phyloP scores from a whole-genome alignment of 2,329 filamentous ascomycete genomes.

The Colletotrichum horii region DNA sequence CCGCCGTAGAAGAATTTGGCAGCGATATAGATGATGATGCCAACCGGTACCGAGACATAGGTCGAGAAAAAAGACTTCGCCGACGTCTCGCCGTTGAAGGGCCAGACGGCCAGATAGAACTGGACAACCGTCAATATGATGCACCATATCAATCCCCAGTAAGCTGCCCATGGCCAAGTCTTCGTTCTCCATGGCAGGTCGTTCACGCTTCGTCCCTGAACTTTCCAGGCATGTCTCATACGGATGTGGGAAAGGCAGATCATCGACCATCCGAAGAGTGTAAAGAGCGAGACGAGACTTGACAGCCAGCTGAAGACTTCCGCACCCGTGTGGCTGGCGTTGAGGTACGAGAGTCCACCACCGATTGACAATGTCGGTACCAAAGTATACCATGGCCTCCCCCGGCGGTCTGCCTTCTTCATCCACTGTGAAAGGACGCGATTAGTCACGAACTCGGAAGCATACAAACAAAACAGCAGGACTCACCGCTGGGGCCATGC shows the following conservation, averaged over 20 bases:
- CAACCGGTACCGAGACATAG: slow-evolving; percentile 47
- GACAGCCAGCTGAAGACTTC: slow-evolving; percentile 53
- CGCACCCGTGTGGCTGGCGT: slow-evolving; percentile 44
- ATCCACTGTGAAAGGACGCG: neutral
- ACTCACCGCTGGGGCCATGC: slow-evolving; percentile 25
- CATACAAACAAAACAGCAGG: neutral
- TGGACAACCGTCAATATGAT: slow-evolving; percentile 48
- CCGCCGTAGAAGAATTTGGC: slow-evolving; percentile 44
- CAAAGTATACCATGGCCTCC: neutral
- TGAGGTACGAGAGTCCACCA: slow-evolving; percentile 47
- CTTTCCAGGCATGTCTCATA: slow-evolving; percentile 43
- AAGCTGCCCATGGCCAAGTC: slow-evolving; percentile 46
- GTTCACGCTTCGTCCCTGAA: slow-evolving; percentile 36
- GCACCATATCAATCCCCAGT: slow-evolving; percentile 48
- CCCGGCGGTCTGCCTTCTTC: neutral
- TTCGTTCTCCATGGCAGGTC: slow-evolving; percentile 47
- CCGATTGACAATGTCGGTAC: slow-evolving; percentile 58
- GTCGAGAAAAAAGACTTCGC: slow-evolving; percentile 51
- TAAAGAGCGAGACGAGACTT: slow-evolving; percentile 48
- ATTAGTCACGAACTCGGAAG: neutral
- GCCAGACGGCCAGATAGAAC: slow-evolving; percentile 53
- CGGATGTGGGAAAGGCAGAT: slow-evolving; percentile 47
- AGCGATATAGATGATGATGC: slow-evolving; percentile 45
- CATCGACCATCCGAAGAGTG: slow-evolving; percentile 47
- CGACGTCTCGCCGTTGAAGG: slow-evolving; percentile 33